Base-by-base conservation (phyloP, 768 basidiomycete species). In the Termitomyces sp. region DNA sequence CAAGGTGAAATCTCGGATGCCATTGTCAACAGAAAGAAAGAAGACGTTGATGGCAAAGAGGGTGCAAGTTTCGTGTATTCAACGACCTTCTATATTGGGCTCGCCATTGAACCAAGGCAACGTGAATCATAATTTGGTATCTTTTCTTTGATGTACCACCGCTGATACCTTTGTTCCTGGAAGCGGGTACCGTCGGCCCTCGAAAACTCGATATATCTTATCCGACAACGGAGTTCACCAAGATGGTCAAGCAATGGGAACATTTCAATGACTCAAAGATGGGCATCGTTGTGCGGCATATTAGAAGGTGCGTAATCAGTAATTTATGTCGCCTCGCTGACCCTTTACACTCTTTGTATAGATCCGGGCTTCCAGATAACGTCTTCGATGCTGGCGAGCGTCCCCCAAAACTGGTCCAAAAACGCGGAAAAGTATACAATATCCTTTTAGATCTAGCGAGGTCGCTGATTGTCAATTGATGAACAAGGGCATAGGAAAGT, bases 51-150 rank as follows among this genome's bases (percentile, higher is more conserved):
- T 70, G 86, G 81, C 64, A 86, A 87, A 65, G 86, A 90, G 60
- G 89, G 88, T 56, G 82, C 83, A 43, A 85, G 87, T 44, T 79
- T 84, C n/a, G 91, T 98, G 9, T 84, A 90, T 69, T 91, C 94
- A n/a, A 95, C 95, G n/a, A 93, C 91, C 1, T 98, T 97, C 74
- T 99, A 96, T 68, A 94, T 99, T 62, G 97, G 97, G 20, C 82
- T 99, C 56, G 84, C 87, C 44, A 91, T 99, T 61, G 90, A 94
- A 71, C 89, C 93, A 56, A 95, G 89, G 76, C 90, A 86, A 74
- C 82, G 95, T 97, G 75, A 77, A 82, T 80, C 22, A 61, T 32
- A 39, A 37, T 34, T 27, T 36, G 55, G 45, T 58, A 64, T n/a
- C 48, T 50, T 49, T 53, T 57, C 6, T 60, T 50, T 52, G 30